Base-by-base conservation (phyloP, 2,329 filamentous ascomycete species). In the Diaporthe sp. region DNA sequence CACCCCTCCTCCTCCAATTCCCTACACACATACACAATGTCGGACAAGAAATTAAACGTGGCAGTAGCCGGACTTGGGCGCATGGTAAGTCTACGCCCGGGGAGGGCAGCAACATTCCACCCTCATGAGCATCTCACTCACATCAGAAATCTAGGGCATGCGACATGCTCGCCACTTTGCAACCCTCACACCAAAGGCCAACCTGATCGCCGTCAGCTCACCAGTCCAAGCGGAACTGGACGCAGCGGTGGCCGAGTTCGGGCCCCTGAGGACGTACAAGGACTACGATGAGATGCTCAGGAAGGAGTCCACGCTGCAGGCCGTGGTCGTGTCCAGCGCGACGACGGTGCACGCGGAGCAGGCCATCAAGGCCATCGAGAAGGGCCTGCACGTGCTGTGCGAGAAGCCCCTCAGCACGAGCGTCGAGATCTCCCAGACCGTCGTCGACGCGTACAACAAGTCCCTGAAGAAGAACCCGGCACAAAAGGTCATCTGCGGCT, bases 401-500 rank as follows among this genome's bases (percentile, higher is more conserved):
- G 90, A 92, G 84, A 91, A 92, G 84, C 90, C 90, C 2, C 80
- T 91, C 44, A 89, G 87, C 58, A 93, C 90, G 0, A 89, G 86
- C 74, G 85, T 91, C 22, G 90, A 92, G 78, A 84, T 91, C 70
- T 72, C 73, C 57, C 60, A 42, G 84, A 84, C 87, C 28, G 91
- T 94, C 55, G 85, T 93, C 76, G 87, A 89, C 65, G 89, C 89
- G 10, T 89, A 90, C 37, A 82, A 84, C 75, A 85, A 85, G 76
- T 87, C 88, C 68, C 91, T 91, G 1, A 82, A 84, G 75, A 85
- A 85, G 76, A 87, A 88, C 71, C 91, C 91, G 1, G 81, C 92
- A 71, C 86, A 92, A 28, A 93, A 93, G 82, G 90, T 93, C 73
- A 90, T 93, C 86, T 92, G 90, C 79, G 91, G 91, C 9, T 92